Base-by-base conservation (phyloP, 176 grass and related monocot genomes). In the Panicum miliaceum region DNA sequence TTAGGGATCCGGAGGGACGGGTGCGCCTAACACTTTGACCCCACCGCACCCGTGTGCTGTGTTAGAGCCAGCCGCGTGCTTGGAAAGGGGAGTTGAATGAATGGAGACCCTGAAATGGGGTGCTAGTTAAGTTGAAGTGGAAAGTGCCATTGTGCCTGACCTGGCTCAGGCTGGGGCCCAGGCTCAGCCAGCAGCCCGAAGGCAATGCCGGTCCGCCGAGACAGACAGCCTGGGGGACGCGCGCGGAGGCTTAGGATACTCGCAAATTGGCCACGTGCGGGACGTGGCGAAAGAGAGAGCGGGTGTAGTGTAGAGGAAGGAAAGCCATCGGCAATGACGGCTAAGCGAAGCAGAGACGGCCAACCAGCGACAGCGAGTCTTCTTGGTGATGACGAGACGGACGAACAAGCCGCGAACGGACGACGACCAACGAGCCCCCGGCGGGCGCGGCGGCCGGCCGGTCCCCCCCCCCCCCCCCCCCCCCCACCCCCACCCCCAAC, bases 251-350 rank as follows among this genome's bases (percentile, higher is more conserved):
- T 18, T 18, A 19, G 3, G 63, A 66, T 37, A 37, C 20, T 68
- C 19, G 29, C 74, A 35, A 37, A 77, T 59, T 35, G 54, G 36
- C 1, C 74, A 77, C 37, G 74, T 77, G 74, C 74, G 9, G 12
- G 35, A 41, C 12, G 20, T 9, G 23, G 1, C 12, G 37, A 59
- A 4, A 26, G 13, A 53, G 47, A 35, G 71, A 52, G 29, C 29
- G 29, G 29, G 1, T 32, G 29, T 32, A 32, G 29, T 32, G 29
- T 32, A 12, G 4, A 26, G 27, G 3, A 46, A 27, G 2, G 22
- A 34, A 29, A 14, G 2, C 14, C 70, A 19, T 8, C 18, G 13
- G 18, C 45, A 12, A 2, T 58, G 54, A 12, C 69, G 27, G 50
- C 50, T 12, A 26, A 23, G 56, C 22, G 4, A 59, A 59, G 56